Base-by-base conservation (phyloP, 192 early-diverging fungal genomes). In the Gryganskiella cystojenkinii region DNA sequence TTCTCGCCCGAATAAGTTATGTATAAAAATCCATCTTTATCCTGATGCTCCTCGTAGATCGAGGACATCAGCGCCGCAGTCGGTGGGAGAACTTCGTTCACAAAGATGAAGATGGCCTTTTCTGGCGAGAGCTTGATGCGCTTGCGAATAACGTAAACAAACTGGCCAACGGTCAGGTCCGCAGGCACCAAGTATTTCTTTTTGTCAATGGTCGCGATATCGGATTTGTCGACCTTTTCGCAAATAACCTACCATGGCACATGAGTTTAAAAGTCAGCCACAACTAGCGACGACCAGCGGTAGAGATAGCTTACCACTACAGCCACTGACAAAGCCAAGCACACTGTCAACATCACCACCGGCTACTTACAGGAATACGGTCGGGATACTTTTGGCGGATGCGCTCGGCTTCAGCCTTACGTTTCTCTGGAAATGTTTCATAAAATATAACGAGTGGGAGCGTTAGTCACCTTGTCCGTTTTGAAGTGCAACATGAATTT, bases 51-150 rank as follows among this genome's bases (percentile, higher is more conserved):
- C 56, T 95, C 92, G 80, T 99, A 99, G 57, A 99, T 96, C 30
- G 93, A 84, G 19, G 89, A 93, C 91, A 99, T 94, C 58, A 99
- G 72, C 8, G 94, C 94, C 9, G 95, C 92, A n/a, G 95, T 91
- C 10, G 96, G 98, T n/a, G 98, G 98, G 34, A 99, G 83, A 28
- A 97, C 90, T 51, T 93, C 92, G 85, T 98, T 97, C 61, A 99
- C 98, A 89, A 99, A 99, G 71, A 99, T 96, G 82, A 98, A 98
- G 80, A 99, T 98, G 59, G 98, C 98, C 88, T 98, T 96, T 64
- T 98, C 96, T 11, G 96, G 94, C 80, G 91, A 93, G 31, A 98
- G 86, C 90, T 96, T 95, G 86, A 98, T 98, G 59, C 96, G 90
- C 83, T 98, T 98, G 58, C 96, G 90, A 74, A 96, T 96, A 43